phyloP scores from a whole-genome alignment of 345 rosid species.

The Turritis glabra region DNA sequence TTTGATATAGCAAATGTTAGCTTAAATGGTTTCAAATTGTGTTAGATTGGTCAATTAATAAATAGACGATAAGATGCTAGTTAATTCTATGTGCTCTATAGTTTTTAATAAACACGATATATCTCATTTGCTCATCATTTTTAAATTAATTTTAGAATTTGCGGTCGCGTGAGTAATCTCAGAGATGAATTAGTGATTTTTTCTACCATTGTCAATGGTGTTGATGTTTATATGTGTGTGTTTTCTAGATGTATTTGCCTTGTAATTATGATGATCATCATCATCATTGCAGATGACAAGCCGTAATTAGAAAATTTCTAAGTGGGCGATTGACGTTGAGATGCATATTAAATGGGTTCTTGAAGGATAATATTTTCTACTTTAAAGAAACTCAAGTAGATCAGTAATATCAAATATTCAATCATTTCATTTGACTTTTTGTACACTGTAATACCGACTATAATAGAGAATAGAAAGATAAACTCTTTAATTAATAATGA shows the following conservation, averaged over 20 bases:
- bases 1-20: constrained; percentile 1
- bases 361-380: constrained; percentile 29
- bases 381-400: constrained; percentile 18
- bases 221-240: background rate
- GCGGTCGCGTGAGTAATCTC: background rate
- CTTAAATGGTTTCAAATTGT: background rate
- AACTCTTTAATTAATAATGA: constrained; percentile 7
- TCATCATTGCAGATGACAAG: background rate
- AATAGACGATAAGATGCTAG: background rate
- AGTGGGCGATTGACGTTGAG: constrained; percentile 31
- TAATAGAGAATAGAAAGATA: background rate
- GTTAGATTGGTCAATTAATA: background rate
- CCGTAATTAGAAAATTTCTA: constrained; percentile 9
- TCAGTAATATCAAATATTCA: constrained; percentile 3
- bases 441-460: background rate
- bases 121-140: background rate
- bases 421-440: constrained; percentile 31
- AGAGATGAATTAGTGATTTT: background rate
- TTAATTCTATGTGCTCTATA: background rate
- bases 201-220: background rate
- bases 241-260: background rate
- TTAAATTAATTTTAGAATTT: background rate
- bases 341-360: constrained; percentile 18
- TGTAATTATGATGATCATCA: constrained; percentile 9
- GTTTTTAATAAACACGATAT: background rate